A percentile compares a stretch with the other conserved stretches of the same genome.
phyloP scores from a whole-genome alignment of 495 filamentous ascomycete genomes.

The Penicillium waksmanii region DNA sequence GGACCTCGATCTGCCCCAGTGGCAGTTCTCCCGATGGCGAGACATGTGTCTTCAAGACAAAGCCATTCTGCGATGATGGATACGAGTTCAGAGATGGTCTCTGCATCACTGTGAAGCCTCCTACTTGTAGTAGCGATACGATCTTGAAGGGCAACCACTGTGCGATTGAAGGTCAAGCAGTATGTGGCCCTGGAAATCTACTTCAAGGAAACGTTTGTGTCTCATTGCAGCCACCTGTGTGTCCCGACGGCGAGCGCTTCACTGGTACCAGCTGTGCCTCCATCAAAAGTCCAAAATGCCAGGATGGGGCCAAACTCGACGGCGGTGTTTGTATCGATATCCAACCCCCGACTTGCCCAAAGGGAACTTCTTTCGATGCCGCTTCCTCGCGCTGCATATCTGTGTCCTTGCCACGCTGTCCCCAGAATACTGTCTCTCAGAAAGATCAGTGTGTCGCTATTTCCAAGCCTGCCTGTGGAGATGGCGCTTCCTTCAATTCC shows the following conservation, averaged over 20 bases:
- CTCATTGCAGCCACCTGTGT: not conserved
- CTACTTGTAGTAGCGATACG: not conserved
- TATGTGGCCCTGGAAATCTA: not conserved
- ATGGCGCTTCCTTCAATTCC: not conserved
- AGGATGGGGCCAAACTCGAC: not conserved
- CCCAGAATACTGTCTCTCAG: not conserved
- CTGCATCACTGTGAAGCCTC: not conserved
- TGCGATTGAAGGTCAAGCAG: not conserved
- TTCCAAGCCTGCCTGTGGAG: not conserved
- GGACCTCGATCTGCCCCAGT: not conserved
- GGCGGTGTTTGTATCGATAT: not conserved
- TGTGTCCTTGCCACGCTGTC: not conserved
- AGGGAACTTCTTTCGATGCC: not conserved
- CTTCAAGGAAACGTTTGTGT: not conserved
- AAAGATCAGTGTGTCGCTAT: not conserved
- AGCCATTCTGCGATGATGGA: not conserved
- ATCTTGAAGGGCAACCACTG: not conserved
- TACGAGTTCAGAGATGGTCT: not conserved
- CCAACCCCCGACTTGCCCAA: not conserved
- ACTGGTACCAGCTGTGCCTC: not conserved
- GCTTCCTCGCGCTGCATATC: not conserved
- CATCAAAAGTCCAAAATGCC: not conserved
- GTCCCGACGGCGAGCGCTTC: not conserved
- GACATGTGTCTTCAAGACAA: not conserved
- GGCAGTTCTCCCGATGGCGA: not conserved